Evolutionary conservation across 2,329 filamentous ascomycete genomes (phyloP), one percentile per base, ranked within the genome.

Genomic region (Cytospora paraplurivora): DNA sequence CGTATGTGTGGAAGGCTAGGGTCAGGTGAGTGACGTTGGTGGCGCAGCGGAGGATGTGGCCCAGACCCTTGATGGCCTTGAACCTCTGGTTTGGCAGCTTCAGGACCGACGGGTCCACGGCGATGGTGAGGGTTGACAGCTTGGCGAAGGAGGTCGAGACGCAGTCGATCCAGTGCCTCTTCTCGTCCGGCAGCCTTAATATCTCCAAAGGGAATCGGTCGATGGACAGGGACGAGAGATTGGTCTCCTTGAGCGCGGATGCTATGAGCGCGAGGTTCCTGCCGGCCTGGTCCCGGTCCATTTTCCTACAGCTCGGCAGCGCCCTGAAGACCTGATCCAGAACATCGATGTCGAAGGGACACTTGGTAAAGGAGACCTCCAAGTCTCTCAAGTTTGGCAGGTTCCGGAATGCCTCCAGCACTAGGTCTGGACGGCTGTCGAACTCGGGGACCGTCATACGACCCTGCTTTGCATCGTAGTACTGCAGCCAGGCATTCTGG

Each of bases 201-300:
- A 79, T 69, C 65, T 80, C 77, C 52, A 80, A 72, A 8, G 78
- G 79, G 56, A 81, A 72, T 13, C 77, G 75, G 68, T 81, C 78
- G 61, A 81, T 72, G 56, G 75, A 72, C 62, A 81, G 74, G 6
- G 76, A 75, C 12, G 70, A 67, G 50, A 80, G 71, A 21, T 69
- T 70, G 37, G 74, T 67, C 37, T 76, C 75, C 47, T 76, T 73
- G 58, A 77, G 64, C 35, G 77, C 76, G 38, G 73, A 73, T 47
- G 78, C 73, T 64, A 79, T 73, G 62, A 75, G 72, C 65, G 77
- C 74, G 51, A 79, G 68, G 64, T 77, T 76, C 67, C 75, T 74
- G 68, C 74, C 75, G 19, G 76, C 76, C 64, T 72, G 70, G 37
- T 68, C 69, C 41, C 75, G 73, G 67, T 79, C 74, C 63, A 77